Conservation (phyloP, 148 eudicot genomes). For the Rhododendron kiyosumense region DNA sequence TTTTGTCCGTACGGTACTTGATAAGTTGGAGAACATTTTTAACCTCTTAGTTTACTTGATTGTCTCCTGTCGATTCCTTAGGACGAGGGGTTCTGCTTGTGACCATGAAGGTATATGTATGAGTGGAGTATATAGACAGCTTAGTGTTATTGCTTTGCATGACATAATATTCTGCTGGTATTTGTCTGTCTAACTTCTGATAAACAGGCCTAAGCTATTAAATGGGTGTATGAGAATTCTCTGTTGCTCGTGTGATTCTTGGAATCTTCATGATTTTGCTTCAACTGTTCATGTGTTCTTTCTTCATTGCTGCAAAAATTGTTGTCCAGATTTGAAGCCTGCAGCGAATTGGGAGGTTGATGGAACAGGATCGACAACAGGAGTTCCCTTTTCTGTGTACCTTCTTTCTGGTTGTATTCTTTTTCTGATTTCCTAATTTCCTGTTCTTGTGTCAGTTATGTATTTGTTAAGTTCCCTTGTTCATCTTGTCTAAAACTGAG, state of each 20-base stretch:
- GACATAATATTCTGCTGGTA: background rate
- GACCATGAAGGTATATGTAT: background rate
- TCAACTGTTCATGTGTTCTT: slow-evolving; percentile 2
- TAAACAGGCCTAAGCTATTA: background rate
- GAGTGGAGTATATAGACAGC: background rate
- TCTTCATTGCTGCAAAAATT: slow-evolving; percentile 7
- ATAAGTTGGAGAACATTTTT: background rate
- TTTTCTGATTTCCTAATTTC: background rate
- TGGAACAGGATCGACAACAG: slow-evolving; percentile 65
- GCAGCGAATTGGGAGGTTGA: slow-evolving; percentile 97
- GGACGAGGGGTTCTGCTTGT: background rate
- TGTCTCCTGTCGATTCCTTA: background rate
- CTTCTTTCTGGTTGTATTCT: slow-evolving; percentile 69
- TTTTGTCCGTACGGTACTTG: background rate
- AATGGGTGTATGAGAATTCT: background rate
- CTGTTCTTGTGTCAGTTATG: slow-evolving; percentile 6
- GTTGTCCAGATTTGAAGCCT: slow-evolving; percentile 60
- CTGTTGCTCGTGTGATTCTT: background rate
- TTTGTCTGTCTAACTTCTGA: background rate
- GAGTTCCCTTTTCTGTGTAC: slow-evolving; percentile 79
- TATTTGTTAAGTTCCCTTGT: background rate
- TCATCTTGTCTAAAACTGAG: background rate
- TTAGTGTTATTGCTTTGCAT: background rate
- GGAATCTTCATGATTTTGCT: background rate
- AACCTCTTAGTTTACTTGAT: background rate